These are phyloP conservation scores for Biancaea sappan DNA, from an alignment of 306 rosid genomes.

Conservation along the genomic window DNA sequence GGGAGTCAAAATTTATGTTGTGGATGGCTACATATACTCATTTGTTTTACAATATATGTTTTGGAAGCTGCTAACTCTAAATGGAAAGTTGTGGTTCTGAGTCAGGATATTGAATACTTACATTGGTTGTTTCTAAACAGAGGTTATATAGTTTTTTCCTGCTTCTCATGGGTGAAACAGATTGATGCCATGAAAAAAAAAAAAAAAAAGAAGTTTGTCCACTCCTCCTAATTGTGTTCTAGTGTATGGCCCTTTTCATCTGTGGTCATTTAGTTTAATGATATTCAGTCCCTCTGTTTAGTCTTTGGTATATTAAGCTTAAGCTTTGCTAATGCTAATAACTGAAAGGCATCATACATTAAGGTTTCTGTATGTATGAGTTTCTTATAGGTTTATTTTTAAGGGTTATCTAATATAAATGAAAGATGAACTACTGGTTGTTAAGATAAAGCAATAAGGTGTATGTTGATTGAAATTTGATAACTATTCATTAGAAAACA, in stretches of 20 bases:
- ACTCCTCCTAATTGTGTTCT: not conserved
- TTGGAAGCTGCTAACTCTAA: not conserved
- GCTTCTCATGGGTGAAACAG: not conserved
- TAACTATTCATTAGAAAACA: not conserved
- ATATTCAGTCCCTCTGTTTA: not conserved
- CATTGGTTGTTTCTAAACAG: not conserved
- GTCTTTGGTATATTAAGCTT: not conserved
- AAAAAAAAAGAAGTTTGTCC: not conserved
- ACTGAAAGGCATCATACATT: not conserved
- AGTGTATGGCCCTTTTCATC: not conserved
- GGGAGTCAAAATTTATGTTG: not conserved
- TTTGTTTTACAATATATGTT: not conserved
- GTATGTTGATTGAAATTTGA: not conserved
- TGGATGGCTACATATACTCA: not conserved
- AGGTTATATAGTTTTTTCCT: not conserved
- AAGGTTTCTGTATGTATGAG: not conserved
- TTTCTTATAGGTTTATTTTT: conserved; percentile 1
- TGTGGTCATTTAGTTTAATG: not conserved
- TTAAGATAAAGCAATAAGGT: not conserved
- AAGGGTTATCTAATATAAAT: not conserved
- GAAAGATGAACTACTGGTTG: not conserved
- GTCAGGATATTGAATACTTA: not conserved
- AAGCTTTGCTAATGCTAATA: not conserved
- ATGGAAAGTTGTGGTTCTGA: not conserved
- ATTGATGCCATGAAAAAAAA: not conserved